A percentile compares a stretch with the other conserved stretches of the same genome.
Conservation (phyloP, 2,329 filamentous ascomycete genomes). For the Penicillium sp. region DNA sequence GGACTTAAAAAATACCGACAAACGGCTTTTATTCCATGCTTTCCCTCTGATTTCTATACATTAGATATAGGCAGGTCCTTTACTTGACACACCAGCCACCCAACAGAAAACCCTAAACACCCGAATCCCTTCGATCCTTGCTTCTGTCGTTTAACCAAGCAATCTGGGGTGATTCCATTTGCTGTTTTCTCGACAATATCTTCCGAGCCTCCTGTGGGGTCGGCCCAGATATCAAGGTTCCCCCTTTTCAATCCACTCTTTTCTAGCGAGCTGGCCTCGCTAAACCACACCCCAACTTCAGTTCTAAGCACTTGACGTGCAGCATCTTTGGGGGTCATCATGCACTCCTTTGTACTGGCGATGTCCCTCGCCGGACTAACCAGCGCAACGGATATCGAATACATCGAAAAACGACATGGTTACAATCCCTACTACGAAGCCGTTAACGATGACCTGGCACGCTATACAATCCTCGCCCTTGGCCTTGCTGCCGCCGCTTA, state of each 20-base stretch:
- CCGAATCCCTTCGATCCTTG: background rate
- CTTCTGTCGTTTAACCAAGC: background rate
- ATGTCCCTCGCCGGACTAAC: slow-evolving; percentile 31
- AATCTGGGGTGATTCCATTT: slow-evolving; percentile 12
- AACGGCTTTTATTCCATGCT: background rate
- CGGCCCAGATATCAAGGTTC: slow-evolving; percentile 1
- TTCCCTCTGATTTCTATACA: slow-evolving; percentile 4
- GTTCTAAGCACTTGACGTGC: background rate
- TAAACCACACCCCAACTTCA: background rate
- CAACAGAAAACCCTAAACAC: background rate
- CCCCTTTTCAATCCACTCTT: slow-evolving; percentile 2
- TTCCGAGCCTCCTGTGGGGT: background rate
- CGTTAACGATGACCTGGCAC: slow-evolving; percentile 55
- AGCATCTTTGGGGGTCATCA: slow-evolving; percentile 9
- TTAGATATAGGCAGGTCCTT: slow-evolving; percentile 21
- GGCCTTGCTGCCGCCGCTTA: slow-evolving; percentile 61
- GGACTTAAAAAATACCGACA: background rate
- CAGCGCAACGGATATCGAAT: slow-evolving; percentile 26
- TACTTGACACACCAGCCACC: slow-evolving; percentile 5
- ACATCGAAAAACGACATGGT: slow-evolving; percentile 25
- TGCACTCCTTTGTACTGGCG: slow-evolving; percentile 22
- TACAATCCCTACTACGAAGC: slow-evolving; percentile 27
- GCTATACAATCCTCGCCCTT: slow-evolving; percentile 63
- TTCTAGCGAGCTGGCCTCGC: slow-evolving; percentile 33
- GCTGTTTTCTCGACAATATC: background rate